Evolutionary conservation across 768 basidiomycete genomes (phyloP), one percentile per base, ranked within the genome.

Genomic region (Mycena indigotica): DNA sequence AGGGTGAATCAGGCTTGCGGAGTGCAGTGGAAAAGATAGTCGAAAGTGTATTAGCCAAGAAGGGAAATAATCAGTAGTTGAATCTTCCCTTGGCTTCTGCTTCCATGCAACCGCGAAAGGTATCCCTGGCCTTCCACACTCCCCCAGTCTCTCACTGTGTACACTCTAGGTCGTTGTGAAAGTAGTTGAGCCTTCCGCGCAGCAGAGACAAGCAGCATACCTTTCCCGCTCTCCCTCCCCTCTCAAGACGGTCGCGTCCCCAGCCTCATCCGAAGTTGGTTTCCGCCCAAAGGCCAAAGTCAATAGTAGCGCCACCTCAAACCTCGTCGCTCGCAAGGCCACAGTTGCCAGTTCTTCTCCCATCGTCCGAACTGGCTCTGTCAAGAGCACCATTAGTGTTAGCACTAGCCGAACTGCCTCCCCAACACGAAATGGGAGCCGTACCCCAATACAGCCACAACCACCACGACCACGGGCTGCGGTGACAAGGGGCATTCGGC

Each of bases 271-370:
- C 26, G 24, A 4, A 10, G 66, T 68, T 17, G 68, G 70, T 10
- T 58, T 65, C 30, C 65, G 82, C 54, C 82, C 84, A 15, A 87
- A 77, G 67, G 85, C 84, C 56, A 89, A 85, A 70, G 76, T 89
- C 35, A 87, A 84, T 64, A 79, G 74, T 58, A 82, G 76, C 62
- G 83, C 82, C 30, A 77, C 79, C 3, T 38, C 61, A 8, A 53
- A 12, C 30, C 48, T 52, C n/a, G 41, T 29, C 6, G 57, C 70
- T 13, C 72, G 75, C 45, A 77, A 71, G 61, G 49, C 67, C 8
- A 56, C 59, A 23, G 64, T 67, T 62, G 65, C 68, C 5, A 78
- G 77, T 17, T 70, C 73, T 52, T 73, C 76, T 15, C 69, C 72
- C 15, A 64, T 77, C n/a, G 69, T 71, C 28, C 66, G 58, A 19